Evolutionary conservation across 2,329 filamentous ascomycete genomes (phyloP), one percentile per base, ranked within the genome.

Genomic region (Metarhizium anisopliae): DNA sequence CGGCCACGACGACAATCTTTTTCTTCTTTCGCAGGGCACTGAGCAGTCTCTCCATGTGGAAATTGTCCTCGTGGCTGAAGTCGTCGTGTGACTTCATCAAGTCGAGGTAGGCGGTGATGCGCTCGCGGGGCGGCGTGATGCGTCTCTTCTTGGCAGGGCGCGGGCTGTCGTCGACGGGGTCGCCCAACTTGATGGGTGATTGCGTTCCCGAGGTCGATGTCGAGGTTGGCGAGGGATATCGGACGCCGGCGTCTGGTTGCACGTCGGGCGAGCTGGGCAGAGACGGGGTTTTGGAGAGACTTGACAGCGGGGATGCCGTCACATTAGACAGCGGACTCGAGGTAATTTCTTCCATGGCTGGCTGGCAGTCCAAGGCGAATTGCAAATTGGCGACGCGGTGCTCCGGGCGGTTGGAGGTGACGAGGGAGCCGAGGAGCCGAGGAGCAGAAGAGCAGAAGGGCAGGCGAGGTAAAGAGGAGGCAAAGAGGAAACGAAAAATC

Each of bases 1-100:
- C 94, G 50, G 93, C 94, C 69, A 99, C 89, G 53, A 97, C 90
- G 38, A 99, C 90, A 68, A 99, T 95, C 76, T 96, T 96, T 74
- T 92, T 89, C 77, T 94, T 94, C 67, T 89, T 91, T 65, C 87
- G 86, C 55, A 99, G 72, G 29, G 85, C 86, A 47, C 85, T 82
- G 49, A 92, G 74, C 35, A 99, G 76, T 55, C 85, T 81, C 58
- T 88, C 81, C 43, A 96, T 75, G 59, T 93, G 82, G 7, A 57
- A 57, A 42, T 60, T 62, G 47, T 80, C 76, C 52, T 76, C 70
- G 45, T 73, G 68, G 51, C 65, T 67, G 36, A 78, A 75, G 16
- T 78, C 74, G 43, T 74, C 73, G 49, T 83, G 72, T 13, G 79
- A 73, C 54, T 75, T 77, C 52, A 64, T 66, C 42, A 97, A 74